Evolutionary conservation across 805 yeast species (phyloP).

Genomic region (Ascoidea rubescens): DNA sequence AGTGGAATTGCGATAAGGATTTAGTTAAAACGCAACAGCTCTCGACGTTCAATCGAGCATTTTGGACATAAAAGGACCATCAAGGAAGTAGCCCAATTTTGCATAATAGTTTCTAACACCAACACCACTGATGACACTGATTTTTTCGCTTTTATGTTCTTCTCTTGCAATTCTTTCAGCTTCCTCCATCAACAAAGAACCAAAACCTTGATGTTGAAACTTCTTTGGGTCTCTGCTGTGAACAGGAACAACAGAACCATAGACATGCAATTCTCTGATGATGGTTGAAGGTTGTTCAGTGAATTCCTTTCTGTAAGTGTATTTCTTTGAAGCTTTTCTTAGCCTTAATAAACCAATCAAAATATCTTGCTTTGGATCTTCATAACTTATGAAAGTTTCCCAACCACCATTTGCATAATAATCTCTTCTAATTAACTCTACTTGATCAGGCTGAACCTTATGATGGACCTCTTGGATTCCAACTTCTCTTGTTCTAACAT

Average conservation of each 20-base stretch:
- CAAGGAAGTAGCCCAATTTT: slow-evolving; percentile 78
- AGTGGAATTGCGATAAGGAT: too few relatives aligned
- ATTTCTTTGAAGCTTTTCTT: slow-evolving; percentile 76
- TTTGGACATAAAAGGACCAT: slow-evolving; percentile 98
- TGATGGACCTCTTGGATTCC: slow-evolving; percentile 98
- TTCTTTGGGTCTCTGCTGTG: slow-evolving; percentile 95
- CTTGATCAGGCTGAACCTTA: slow-evolving; percentile 93
- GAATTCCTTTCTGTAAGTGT: slow-evolving; percentile 85
- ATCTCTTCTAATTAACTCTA: slow-evolving; percentile 88
- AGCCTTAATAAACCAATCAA: slow-evolving; percentile 81
- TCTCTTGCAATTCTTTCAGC: slow-evolving; percentile 92
- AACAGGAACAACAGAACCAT: slow-evolving; percentile 93
- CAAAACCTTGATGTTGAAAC: slow-evolving; percentile 98
- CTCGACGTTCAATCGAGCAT: slow-evolving; percentile 11
- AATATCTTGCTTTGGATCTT: slow-evolving; percentile 94
- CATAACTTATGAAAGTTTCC: slow-evolving; percentile 94
- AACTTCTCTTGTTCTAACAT: slow-evolving; percentile 94
- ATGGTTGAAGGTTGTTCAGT: slow-evolving; percentile 74
- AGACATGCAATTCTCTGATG: slow-evolving; percentile 94
- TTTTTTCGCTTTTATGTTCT: slow-evolving; percentile 86
- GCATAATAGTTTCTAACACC: slow-evolving; percentile 96
- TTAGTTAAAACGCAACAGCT: too few relatives aligned
- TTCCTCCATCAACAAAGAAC: slow-evolving; percentile 94
- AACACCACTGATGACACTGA: slow-evolving; percentile 91
- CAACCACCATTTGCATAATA: slow-evolving; percentile 97